A percentile compares a stretch with the other conserved stretches of the same genome.
These are phyloP conservation scores for Cladosporium sp. DNA, from an alignment of 2,329 filamentous ascomycete species.

Conservation along the genomic window DNA sequence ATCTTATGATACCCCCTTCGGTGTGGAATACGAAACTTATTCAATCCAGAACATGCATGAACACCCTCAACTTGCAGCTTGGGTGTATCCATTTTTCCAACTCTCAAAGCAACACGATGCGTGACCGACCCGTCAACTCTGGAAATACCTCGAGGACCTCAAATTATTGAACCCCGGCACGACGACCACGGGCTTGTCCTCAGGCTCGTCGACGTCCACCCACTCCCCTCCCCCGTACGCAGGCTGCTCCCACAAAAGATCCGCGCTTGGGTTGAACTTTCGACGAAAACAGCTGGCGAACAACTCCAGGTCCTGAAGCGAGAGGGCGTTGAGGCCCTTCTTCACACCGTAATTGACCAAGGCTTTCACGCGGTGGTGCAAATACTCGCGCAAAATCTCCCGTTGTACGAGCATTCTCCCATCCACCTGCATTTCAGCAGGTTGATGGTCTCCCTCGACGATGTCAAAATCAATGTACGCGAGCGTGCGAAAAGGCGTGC, in stretches of 20 bases:
- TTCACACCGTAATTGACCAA: neutral
- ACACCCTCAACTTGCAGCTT: too few relatives aligned
- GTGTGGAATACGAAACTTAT: too few relatives aligned
- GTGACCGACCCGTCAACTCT: too few relatives aligned
- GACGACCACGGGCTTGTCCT: too few relatives aligned
- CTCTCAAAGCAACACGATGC: too few relatives aligned
- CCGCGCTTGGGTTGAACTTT: neutral
- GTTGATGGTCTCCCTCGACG: neutral
- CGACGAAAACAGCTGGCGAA: constrained; percentile 1
- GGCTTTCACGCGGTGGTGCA: neutral
- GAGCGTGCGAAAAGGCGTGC: constrained; percentile 9
- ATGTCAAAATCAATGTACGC: neutral
- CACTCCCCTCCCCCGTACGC: constrained; percentile 2
- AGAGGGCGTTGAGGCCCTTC: neutral
- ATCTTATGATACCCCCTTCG: constrained; percentile 6
- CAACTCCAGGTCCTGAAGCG: neutral
- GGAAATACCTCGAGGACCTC: too few relatives aligned
- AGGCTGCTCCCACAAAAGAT: neutral
- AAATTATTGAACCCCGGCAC: too few relatives aligned
- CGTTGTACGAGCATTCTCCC: too few relatives aligned
- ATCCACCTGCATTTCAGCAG: too few relatives aligned
- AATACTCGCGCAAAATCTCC: neutral
- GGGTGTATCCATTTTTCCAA: too few relatives aligned
- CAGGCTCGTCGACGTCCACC: neutral
- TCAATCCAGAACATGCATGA: too few relatives aligned